Base-by-base conservation (phyloP, 2,329 filamentous ascomycete species). In the Botrytis fragariae region DNA sequence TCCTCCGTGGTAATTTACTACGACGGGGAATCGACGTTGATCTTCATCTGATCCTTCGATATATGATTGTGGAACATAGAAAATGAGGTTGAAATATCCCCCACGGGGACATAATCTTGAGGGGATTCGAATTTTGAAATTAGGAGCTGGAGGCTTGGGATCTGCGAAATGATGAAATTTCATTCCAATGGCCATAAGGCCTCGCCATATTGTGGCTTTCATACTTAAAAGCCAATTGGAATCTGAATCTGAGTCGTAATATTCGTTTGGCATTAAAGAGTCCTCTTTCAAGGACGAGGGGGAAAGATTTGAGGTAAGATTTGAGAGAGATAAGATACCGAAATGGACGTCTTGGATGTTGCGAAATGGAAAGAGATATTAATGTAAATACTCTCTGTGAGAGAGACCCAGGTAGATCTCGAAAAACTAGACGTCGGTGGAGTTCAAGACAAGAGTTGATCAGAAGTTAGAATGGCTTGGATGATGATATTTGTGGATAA, bases 1-100 rank as follows among this genome's bases (percentile, higher is more conserved):
- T 35, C 90, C 90, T 39, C 90, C 90, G 78, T 92, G 90, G 77
- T 90, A 90, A 79, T 91, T 90, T 76, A 92, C 84, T 42, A 92
- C 84, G 29, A 87, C 87, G 0, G 89, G 85, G 69, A 78, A 84
- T n/a, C 74, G 77, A 54, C 76, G 74, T n/a, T 22, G 35, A 9
- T 68, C 64, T 29, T 78, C 73, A 42, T 81, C 74, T 35, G 75
- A 70, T 9, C 79, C 75, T 10, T 77, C 77, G 2, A 78, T 74
- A 71, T 85, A 85, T 10, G 79, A 81, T 10, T 79, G 74, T 1
- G 84, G 84, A 0, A 84, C 79, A 75, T 86, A 86, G 69, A 86
- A 84, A 5, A 84, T 80, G 25, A 86, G 77, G 16, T 79, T 80
- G 71, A 86, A 83, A 5, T 76, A 74, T 39, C 80, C 80, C 25